Conservation (phyloP, 371 early-diverging fungal genomes). For the Mortierella sp. region DNA sequence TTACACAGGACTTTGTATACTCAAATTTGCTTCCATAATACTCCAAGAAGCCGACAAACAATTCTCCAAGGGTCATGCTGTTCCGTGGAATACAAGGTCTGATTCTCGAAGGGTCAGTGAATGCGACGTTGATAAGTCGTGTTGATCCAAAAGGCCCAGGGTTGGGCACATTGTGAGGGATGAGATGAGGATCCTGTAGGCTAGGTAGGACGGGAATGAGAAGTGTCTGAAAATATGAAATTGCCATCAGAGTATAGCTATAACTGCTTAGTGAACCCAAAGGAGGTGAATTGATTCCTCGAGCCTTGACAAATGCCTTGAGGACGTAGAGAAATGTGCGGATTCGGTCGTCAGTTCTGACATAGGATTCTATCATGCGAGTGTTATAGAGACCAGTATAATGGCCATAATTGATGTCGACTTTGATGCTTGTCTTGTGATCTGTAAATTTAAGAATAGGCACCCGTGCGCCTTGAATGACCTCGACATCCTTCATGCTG, state of each 20-base stretch:
- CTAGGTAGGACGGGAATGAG: constrained; percentile 41
- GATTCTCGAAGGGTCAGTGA: constrained; percentile 47
- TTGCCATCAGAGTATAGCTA: constrained; percentile 51
- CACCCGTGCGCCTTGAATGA: constrained; percentile 38
- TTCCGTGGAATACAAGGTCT: constrained; percentile 43
- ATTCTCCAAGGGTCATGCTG: constrained; percentile 48
- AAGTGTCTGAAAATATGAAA: constrained; percentile 49
- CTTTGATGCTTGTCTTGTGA: constrained; percentile 48
- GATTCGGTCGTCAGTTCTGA: constrained; percentile 44
- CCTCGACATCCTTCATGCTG: constrained; percentile 58
- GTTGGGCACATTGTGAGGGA: constrained; percentile 53
- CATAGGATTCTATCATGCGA: constrained; percentile 44
- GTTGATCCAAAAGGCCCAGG: constrained; percentile 32
- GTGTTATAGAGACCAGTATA: constrained; percentile 52
- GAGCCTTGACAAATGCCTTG: constrained; percentile 52
- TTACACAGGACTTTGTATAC: constrained; percentile 41
- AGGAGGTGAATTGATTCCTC: constrained; percentile 46
- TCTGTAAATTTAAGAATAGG: constrained; percentile 52
- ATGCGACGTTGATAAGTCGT: constrained; percentile 44
- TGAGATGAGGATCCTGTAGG: constrained; percentile 53
- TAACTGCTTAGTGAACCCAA: constrained; percentile 48
- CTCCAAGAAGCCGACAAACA: constrained; percentile 53
- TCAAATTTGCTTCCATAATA: constrained; percentile 54
- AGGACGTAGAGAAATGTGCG: constrained; percentile 43
- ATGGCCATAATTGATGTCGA: constrained; percentile 51